These are phyloP conservation scores for Nephelium lappaceum DNA, from an alignment of 345 rosid genomes.

Conservation along the genomic window DNA sequence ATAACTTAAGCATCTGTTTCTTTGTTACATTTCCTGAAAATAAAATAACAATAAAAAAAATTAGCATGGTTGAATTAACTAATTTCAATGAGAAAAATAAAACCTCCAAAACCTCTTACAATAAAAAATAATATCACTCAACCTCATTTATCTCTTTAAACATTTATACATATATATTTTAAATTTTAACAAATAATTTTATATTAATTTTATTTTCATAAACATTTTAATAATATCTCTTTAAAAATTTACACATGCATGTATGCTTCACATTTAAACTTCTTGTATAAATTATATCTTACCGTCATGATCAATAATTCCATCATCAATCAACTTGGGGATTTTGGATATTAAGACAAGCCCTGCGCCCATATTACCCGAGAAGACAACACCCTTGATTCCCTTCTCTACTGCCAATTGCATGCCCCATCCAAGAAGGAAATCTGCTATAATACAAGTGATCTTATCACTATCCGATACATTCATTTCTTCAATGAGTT, in stretches of 20 bases:
- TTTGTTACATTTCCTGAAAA: background rate
- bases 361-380: background rate
- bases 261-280: no score
- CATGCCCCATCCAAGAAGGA: background rate
- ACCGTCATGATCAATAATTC: background rate
- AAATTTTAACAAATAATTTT: no score
- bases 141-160: no score
- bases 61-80: no score
- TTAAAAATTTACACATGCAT: no score
- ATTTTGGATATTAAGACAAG: background rate
- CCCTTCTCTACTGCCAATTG: background rate
- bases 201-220: no score
- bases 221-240: no score
- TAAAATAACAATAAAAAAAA: background rate
- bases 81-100: no score
- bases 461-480: background rate
- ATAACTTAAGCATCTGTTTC: background rate
- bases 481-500: background rate
- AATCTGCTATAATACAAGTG: background rate
- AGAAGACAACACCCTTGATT: background rate
- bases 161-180: no score
- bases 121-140: no score
- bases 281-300: no score
- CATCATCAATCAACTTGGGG: background rate
- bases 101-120: no score